Evolutionary conservation across 106 monocot species (phyloP).

Genomic region (Allium fistulosum): DNA sequence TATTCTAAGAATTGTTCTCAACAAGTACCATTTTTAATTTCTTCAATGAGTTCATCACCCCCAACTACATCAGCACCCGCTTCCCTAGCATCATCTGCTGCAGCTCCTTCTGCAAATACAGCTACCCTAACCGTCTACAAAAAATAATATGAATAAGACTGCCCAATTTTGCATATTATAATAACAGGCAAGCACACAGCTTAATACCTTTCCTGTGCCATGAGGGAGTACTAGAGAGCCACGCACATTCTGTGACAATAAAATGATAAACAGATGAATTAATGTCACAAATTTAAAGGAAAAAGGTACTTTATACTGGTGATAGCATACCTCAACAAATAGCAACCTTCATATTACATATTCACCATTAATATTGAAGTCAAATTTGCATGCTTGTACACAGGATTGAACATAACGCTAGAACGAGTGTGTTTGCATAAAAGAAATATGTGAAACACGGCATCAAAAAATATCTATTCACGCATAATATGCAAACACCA

Average conservation of each 20-base stretch:
- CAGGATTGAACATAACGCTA: no score
- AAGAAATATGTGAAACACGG: no score
- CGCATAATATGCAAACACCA: no score
- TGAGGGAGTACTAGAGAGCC: constrained; percentile 85
- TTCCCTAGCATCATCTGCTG: constrained; percentile 87
- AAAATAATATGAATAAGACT: constrained; percentile 6
- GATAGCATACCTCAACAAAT: neutral
- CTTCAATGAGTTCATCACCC: constrained; percentile 85
- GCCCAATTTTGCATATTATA: neutral
- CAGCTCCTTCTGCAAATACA: constrained; percentile 91
- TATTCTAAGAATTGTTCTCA: neutral
- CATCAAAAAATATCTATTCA: no score
- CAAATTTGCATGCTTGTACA: no score
- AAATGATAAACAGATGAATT: neutral
- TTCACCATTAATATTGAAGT: no score
- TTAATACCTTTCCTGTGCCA: constrained; percentile 83
- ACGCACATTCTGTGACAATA: constrained; percentile 68
- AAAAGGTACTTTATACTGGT: neutral
- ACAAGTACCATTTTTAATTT: constrained; percentile 68
- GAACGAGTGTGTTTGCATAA: no score
- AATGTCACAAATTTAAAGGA: neutral
- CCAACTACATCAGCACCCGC: constrained; percentile 95
- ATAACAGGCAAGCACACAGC: neutral
- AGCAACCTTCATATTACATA: neutral
- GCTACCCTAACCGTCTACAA: constrained; percentile 81